Evolutionary conservation across 768 basidiomycete species (phyloP), one percentile per base, ranked within the genome.

Genomic region (Russula earlei): DNA sequence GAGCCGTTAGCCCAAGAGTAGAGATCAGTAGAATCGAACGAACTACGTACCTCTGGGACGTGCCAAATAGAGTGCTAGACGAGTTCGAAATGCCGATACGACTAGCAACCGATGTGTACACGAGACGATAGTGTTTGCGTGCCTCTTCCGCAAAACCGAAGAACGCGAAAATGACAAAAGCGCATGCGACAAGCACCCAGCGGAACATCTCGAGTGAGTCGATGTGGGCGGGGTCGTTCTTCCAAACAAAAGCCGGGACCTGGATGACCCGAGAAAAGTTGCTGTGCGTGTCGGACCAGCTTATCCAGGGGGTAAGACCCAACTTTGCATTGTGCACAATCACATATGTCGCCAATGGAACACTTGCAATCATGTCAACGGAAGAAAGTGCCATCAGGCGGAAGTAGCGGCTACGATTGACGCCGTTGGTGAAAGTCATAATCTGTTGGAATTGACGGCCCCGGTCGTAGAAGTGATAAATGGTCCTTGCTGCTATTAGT

Each of bases 231-330:
- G 6, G 55, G 64, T 52, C 43, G 1, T 29, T 49, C 25, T 70
- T 64, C 79, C 79, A 82, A 3, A 71, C 0, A 11, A 71, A 31
- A 0, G 70, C 55, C 1, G 78, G 73, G 47, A 67, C 55, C 38
- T 69, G 69, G 0, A 55, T 62, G 4, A 83, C 67, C 7, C 72
- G 70, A 2, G 67, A 72, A 62, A 72, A 81, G 34, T 74, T 64
- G 29, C 57, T 73, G 62, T 87, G 85, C 0, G 77, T 73, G 62
- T 77, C 72, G 0, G 64, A 69, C 76, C 80, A 80, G 29, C 75
- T 73, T 0, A 60, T 54, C 70, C 75, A 84, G 12, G 40, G 40
- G 0, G 5, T 12, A 9, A 22, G 10, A 22, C 40, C 40, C 3
- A 0, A 1, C 19, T 12, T 10, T 20, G 9, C 20, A 41, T 20